Base-by-base conservation (phyloP, 169 alveolate genomes). In the Fabrea salina region DNA sequence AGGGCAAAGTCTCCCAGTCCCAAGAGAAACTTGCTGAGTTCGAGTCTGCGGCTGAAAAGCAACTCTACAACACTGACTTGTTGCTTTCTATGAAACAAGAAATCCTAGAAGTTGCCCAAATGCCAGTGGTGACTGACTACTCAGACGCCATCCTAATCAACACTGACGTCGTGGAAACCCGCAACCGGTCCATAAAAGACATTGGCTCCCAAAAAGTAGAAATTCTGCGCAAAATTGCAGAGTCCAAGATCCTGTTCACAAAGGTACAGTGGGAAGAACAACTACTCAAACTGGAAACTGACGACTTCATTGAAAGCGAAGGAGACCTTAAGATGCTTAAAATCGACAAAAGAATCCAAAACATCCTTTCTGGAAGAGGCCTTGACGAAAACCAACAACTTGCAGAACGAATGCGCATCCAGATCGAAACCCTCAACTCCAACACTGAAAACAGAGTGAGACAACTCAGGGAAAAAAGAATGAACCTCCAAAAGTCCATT, bases 111-210 rank as follows among this genome's bases (percentile, higher is more conserved):
- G 94, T 95, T 39, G 91, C 95, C 5, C 86, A 92, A 58, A 89
- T 87, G 0, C 93, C 95, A 4, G 94, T 92, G 6, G 96, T 93
- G 25, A 93, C 96, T 22, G 94, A 89, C 77, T 90, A 89, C 78
- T 66, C 85, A 25, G 98, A 93, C 64, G 97, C 97, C 0, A 92
- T 94, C 37, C 82, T 95, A 25, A 88, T 95, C 11, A 86, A 88
- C 56, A 89, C 89, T 66, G 92, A 91, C 44, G 93, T 85, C 6
- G 91, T 95, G 53, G 95, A 91, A 32, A 83, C 85, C 66, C 91
- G 93, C 71, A 94, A 96, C 87, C 80, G 82, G 68, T 86, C 89
- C 75, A 92, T 93, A 58, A 75, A 75, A 49, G 84, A 87, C 35
- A 79, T 82, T 49, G 96, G 97, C 67, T 82, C 83, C 54, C 82